Evolutionary conservation across 345 rosid genomes (phyloP).

Genomic region (Camelina neglecta): DNA sequence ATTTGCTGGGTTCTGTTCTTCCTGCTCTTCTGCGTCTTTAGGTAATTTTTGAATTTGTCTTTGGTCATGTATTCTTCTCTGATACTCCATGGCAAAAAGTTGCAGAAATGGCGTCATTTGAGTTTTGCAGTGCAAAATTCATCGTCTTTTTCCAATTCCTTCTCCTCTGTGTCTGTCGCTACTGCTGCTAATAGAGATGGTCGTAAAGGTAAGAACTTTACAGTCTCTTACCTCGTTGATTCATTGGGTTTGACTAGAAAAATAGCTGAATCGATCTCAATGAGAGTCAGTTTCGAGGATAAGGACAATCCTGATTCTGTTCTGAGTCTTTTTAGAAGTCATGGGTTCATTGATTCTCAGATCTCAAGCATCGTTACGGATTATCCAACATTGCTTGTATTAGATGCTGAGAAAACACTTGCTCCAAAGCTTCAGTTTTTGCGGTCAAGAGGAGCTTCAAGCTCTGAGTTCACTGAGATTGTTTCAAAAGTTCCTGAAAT

Average conservation of each 20-base stretch:
- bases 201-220: neutral
- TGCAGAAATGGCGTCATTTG: conserved; percentile 5
- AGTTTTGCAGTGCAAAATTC: neutral
- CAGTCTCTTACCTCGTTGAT: conserved; percentile 17
- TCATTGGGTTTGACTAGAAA: conserved; percentile 31
- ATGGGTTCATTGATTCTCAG: conserved; percentile 42
- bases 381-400: conserved; percentile 26
- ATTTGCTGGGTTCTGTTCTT: neutral
- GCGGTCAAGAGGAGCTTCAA: conserved; percentile 24
- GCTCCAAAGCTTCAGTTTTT: conserved; percentile 41
- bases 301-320: conserved; percentile 17
- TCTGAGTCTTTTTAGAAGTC: conserved; percentile 18
- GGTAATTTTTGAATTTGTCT: neutral
- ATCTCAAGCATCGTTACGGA: conserved; percentile 12
- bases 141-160: neutral
- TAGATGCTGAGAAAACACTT: conserved; percentile 22
- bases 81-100: conserved; percentile 7
- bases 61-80: conserved; percentile 20
- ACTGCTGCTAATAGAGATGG: neutral
- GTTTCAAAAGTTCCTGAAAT: conserved; percentile 22
- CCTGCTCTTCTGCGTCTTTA: neutral
- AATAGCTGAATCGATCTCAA: conserved; percentile 25
- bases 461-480: neutral
- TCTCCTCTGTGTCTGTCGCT: neutral
- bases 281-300: neutral